Evolutionary conservation across 208 protist species (phyloP), one percentile per base, ranked within the genome.

Genomic region (Acanthamoeba triangularis): DNA sequence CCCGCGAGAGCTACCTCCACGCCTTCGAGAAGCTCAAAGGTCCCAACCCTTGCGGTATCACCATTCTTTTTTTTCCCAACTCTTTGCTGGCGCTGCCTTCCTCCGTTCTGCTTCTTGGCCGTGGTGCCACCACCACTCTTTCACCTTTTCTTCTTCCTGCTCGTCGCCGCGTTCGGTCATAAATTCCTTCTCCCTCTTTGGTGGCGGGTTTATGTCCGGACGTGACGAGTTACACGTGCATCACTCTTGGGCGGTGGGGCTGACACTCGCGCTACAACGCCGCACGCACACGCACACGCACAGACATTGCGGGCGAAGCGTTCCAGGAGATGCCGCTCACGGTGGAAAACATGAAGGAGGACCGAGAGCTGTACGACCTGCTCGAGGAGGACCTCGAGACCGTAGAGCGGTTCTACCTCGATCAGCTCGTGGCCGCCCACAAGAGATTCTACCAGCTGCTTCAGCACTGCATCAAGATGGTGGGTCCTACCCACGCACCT

Each of bases 391-490:
- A 82, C 41, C 72, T 82, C 20, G 72, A 82, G 20, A 82, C 72
- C 41, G 33, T 41, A 18, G 72, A 82, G 41, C 37, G 41, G 7
- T 82, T 82, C 41, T 82, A 82, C 41, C 30, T 52, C 72, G 72
- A 82, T 23, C 72, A 82, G 72, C 41, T 82, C 37, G 72, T 52
- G 37, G 72, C 72, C 10, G 72, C 72, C 41, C 72, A 82, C 20
- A 82, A 82, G 41, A 20, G 72, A 28, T 82, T 82, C n/a, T 82
- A 82, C 18, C 37, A 82, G 41, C 72, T 82, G 25, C 20, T 82
- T 23, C 72, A 82, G n/a, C 72, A 82, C 37, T 82, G 61, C 61
- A 67, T 67, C 61, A 67, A 67, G 61, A 67, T 67, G 61, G 61
- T 67, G 23, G 6, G 18, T 47, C 41, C 41, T n/a, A n/a, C n/a